phyloP scores from a whole-genome alignment of 2,329 filamentous ascomycete genomes.

The Diaporthe ilicicola region DNA sequence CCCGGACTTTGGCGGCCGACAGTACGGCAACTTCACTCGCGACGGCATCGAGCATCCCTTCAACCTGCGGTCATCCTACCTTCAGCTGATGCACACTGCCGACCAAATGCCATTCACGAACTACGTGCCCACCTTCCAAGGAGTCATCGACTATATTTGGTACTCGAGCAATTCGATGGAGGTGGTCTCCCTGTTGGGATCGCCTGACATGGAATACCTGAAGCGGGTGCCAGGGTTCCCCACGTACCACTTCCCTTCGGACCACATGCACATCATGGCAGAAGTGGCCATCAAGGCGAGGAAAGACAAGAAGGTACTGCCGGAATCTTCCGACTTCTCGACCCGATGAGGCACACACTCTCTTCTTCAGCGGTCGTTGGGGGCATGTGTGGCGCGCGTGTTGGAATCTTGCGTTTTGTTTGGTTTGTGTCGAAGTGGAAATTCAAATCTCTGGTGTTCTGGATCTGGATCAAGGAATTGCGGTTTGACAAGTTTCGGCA shows the following conservation, averaged over 20 bases:
- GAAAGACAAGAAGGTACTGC: conserved; percentile 78
- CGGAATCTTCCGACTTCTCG: conserved; percentile 65
- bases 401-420: conserved; percentile 33
- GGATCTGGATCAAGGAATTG: conserved; percentile 33
- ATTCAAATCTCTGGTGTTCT: conserved; percentile 33
- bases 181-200: conserved; percentile 83
- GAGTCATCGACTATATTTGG: conserved; percentile 97
- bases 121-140: conserved; percentile 92
- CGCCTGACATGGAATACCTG: conserved; percentile 86
- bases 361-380: conserved; percentile 22
- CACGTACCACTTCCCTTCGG: conserved; percentile 92
- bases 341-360: conserved; percentile 34
- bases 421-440: conserved; percentile 30
- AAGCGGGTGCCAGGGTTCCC: conserved; percentile 90
- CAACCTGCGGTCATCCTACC: conserved; percentile 90
- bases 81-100: conserved; percentile 79
- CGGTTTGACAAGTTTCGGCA: conserved; percentile 20
- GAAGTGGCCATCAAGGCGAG: conserved; percentile 89
- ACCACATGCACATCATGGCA: conserved; percentile 88
- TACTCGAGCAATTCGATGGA: conserved; percentile 92
- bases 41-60: conserved; percentile 96
- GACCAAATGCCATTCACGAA: conserved; percentile 94
- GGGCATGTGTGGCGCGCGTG: conserved; percentile 13
- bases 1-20: conserved; percentile 78
- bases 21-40: conserved; percentile 92